Evolutionary conservation across 2,329 filamentous ascomycete species (phyloP), one percentile per base, ranked within the genome.

Genomic region (Fusarium mexicanum): DNA sequence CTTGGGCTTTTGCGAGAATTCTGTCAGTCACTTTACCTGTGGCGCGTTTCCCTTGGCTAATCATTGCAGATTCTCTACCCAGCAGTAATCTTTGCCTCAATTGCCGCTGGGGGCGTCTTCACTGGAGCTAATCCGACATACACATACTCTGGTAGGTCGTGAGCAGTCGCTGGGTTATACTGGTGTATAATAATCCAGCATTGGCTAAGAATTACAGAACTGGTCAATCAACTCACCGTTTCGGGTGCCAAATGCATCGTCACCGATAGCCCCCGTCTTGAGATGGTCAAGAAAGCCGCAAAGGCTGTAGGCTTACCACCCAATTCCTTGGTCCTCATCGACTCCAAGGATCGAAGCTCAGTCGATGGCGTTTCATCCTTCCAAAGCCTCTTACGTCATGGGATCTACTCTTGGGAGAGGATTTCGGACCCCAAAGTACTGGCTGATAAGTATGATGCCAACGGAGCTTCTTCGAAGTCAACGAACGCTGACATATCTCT

Each of bases 91-190:
- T 5, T 64, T 2, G 61, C 41, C 3, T 24, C 61, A 9, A 65
- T 68, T 22, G 63, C 61, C 18, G 17, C 65, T 4, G 61, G 65
- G 6, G 46, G 53, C 6, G n/a, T 68, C 14, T 68, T 68, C 20
- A 68, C 65, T 20, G 62, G 66, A 4, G 54, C 61, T 1, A 69
- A 69, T 26, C 66, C 66, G 14, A 43, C 41, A 40, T 69, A 69
- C 11, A 55, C 55, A 0, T 33, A 43, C 9, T 41, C 66, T 16
- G 55, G 54, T 65, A 33, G 31, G 61, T 26, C 24, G 18, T 11
- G 12, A 17, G 8, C 18, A 18, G 11, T 5, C 8, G 16, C 6
- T 37, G 1, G 3, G 4, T 16, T 6, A 17, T 3, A 10, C 8
- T 1, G 7, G 5, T 12, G 6, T 38, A 10, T 2, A 2, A 7